Base-by-base conservation (phyloP, 1,284 basidiomycete species). In the Paramarasmius palmivorus region DNA sequence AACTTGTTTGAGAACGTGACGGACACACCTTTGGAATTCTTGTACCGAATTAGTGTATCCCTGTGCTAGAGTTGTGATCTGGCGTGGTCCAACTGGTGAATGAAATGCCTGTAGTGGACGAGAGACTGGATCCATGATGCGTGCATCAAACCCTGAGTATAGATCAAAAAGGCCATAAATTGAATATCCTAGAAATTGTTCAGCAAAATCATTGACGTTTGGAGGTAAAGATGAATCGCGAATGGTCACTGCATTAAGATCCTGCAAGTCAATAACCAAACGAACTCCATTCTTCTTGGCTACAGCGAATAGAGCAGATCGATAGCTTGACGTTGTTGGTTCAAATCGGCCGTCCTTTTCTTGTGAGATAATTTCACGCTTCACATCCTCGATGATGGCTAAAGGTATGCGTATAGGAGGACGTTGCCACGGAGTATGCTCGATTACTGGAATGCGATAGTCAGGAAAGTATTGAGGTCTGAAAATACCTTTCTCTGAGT, bases 391-490 rank as follows among this genome's bases (percentile, higher is more conserved):
- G 0, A 57, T 47, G 0, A 70, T 57, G 0, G 65, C 67, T 9
- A 56, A 57, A 0, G 68, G 68, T 15, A 69, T 57, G 0, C 50
- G 58, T 7, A 70, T 68, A 0, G 68, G 66, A 4, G 59, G 54
- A 10, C 50, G 40, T 7, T 61, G 55, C 71, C 69, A 73, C 0
- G 70, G 70, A 0, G 54, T 61, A 22, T 72, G 72, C 41, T 67
- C 61, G 8, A 72, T 68, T 2, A 61, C 57, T 0, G 68, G 69
- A 26, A 74, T 71, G 2, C 63, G 55, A 23, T 71, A 69, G 49
- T 67, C 63, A 7, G 70, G 68, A 44, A 63, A 75, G 52, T 68
- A 73, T 25, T 65, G 57, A 0, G 49, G 52, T 1, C 55, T 59
- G 44, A 75, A 70, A 0, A 51, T 59, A n/a, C 73, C 72, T 14